Evolutionary conservation across 495 filamentous ascomycete species (phyloP), one percentile per base, ranked within the genome.

Genomic region (Trichoderma erinaceum): DNA sequence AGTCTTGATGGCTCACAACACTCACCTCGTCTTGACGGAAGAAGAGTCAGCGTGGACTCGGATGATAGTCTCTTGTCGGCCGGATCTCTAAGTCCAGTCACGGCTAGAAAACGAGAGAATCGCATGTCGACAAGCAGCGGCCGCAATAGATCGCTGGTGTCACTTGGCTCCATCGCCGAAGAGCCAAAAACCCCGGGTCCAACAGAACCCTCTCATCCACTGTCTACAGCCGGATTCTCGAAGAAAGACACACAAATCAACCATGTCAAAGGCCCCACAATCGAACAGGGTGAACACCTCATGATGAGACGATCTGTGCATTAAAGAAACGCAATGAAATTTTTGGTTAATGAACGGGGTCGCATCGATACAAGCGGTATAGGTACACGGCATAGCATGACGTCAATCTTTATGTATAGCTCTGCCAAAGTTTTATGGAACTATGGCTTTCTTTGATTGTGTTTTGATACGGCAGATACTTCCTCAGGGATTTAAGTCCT

Each of bases 1-100:
- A 52, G 73, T 43, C 72, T 81, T 67, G 79, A 82, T 15, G 77
- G 70, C 25, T 65, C 67, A 2, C 75, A 78, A 3, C 71, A 72
- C 1, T 77, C 78, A 29, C 77, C 82, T 21, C 44, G 41, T 16
- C 35, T 46, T 11, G 64, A 41, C 35, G 38, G 18, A 15, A 65
- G 64, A 43, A 65, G 65, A 52, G 0, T 4, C 2, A 66, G 65
- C 21, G 43, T 66, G 12, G 41, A 44, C 25, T 44, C 65, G 15
- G 65, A 46, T 32, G 65, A 66, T 50, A 46, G 44, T n/a, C n/a
- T 44, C 10, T 13, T 44, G 6, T 66, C 65, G 29, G 27, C 65
- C 11, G 65, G 65, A 18, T 46, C 65, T n/a, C 65, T 66, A 0
- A 66, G 43, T 12, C 41, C 65, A 35, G 44, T 41, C 18, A 44